Evolutionary conservation across 1,284 basidiomycete genomes (phyloP), one percentile per base, ranked within the genome.

Genomic region (Ganoderma lucidum): DNA sequence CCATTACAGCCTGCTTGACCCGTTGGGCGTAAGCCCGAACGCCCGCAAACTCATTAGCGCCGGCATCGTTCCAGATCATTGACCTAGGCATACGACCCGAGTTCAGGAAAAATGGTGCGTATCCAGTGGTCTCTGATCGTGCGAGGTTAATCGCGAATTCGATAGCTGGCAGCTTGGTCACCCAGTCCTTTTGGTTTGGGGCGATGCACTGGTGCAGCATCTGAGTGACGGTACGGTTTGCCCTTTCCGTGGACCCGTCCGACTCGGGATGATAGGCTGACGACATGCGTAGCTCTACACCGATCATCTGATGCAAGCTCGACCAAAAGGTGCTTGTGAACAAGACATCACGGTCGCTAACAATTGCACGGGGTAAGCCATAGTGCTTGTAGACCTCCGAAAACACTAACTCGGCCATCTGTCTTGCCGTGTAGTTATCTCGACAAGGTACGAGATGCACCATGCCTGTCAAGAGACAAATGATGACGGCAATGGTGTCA

Each of bases 381-480:
- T 62, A 39, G 5, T 44, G 39, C 41, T 62, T 62, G 39, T 62
- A 62, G 2, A 62, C 39, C 23, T 62, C 61, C 3, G 61, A n/a
- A 28, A 62, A 62, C 17, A 62, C 39, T 28, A 62, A 37, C 23
- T 62, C 61, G 2, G 61, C 61, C 2, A 84, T 70, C 14, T 85
- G 76, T 15, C 64, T 68, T 0, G 83, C 79, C 5, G 19, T 75
- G 62, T 80, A 81, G 2, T 76, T 78, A 14, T 70, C 74, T 2
- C 69, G 28, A 28, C 71, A 73, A 0, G 79, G 78, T 12, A 80
- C 66, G 6, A 77, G 63, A 64, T 79, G 79, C 41, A 77, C 76
- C 75, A 79, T 77, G 4, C 71, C 74, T 0, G 80, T 79, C 1
- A 83, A 68, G 3, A 78, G 76, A 68, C 80, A 75, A 12, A 83